Evolutionary conservation across 306 rosid genomes (phyloP).

Genomic region (Albizia julibrissin): DNA sequence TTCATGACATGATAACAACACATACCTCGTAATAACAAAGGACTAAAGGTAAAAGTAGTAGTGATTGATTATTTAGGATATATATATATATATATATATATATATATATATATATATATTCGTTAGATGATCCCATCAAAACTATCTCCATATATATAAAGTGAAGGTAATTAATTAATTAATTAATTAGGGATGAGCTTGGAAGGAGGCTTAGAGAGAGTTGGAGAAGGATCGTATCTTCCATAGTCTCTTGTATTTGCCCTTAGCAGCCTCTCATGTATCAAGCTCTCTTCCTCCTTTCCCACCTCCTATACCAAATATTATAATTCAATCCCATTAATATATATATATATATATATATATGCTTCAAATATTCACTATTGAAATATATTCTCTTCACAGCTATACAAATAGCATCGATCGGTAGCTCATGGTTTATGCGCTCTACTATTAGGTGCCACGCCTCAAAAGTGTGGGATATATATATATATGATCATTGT

Average conservation of each 20-base stretch:
- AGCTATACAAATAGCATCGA: not conserved
- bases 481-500: not conserved
- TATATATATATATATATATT: not conserved
- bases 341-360: not conserved
- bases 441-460: not conserved
- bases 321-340: not conserved
- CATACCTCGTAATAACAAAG: not conserved
- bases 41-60: not conserved
- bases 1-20: conserved; percentile 16
- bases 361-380: not conserved
- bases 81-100: no score
- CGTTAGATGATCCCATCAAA: not conserved
- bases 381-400: not conserved
- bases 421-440: not conserved
- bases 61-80: conserved; percentile 33
- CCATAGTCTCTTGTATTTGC: conserved; percentile 83
- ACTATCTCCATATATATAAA: not conserved
- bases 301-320: conserved; percentile 15
- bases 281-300: conserved; percentile 39
- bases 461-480: not conserved
- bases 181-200: conserved; percentile 84
- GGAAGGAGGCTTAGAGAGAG: conserved; percentile 90
- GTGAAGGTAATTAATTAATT: not conserved
- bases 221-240: conserved; percentile 84
- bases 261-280: conserved; percentile 82